A percentile compares a stretch with the other conserved stretches of the same genome.
phyloP scores from a whole-genome alignment of 352 stramenopile species.

The Pythium insidiosum region DNA sequence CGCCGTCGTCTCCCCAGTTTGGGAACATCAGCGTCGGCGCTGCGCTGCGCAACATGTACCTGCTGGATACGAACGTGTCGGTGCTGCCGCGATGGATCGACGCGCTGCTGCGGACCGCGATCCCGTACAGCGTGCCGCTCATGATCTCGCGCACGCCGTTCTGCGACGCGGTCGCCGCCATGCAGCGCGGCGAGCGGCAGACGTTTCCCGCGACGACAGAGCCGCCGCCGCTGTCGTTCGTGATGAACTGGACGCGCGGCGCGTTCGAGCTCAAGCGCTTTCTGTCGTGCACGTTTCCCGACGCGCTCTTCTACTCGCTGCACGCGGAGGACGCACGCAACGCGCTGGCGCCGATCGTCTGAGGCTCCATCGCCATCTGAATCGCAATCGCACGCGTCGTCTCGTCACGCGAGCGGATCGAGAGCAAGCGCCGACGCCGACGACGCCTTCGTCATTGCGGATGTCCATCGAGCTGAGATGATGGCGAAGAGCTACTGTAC shows the following conservation, averaged over 20 bases:
- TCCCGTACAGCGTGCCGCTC: background rate
- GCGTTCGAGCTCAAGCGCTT: background rate
- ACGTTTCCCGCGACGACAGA: background rate
- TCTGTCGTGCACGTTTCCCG: background rate
- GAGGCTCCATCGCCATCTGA: background rate
- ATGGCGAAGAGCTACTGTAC: too few relatives aligned
- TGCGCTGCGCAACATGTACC: background rate
- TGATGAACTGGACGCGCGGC: background rate
- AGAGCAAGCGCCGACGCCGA: background rate
- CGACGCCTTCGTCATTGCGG: background rate
- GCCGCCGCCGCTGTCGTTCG: background rate
- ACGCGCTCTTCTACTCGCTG: background rate
- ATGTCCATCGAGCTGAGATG: background rate
- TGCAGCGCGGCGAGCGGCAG: background rate
- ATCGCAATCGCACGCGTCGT: background rate
- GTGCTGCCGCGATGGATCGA: constrained; percentile 4
- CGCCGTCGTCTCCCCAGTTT: background rate
- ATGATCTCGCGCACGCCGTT: background rate
- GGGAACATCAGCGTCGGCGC: background rate
- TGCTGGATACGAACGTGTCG: constrained; percentile 4
- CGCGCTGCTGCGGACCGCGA: background rate
- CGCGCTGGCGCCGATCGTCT: background rate
- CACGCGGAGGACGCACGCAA: background rate
- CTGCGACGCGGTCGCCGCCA: background rate
- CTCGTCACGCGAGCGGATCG: background rate